Evolutionary conservation across 2,329 filamentous ascomycete genomes (phyloP).

Genomic region (Metarhizium album): DNA sequence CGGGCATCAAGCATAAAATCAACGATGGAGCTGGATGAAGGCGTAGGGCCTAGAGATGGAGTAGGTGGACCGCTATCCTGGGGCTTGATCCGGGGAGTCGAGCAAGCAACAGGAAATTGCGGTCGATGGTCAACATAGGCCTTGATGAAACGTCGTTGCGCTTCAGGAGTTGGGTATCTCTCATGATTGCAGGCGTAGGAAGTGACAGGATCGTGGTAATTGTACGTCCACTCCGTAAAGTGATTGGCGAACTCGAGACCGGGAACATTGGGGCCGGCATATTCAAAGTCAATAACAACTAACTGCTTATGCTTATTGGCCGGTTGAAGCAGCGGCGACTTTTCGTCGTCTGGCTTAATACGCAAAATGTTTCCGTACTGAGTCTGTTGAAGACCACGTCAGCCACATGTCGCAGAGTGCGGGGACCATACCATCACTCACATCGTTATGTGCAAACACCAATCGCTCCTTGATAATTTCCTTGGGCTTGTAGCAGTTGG

Average conservation of each 20-base stretch:
- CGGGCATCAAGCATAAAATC: slow-evolving; percentile 79
- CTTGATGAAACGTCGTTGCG: slow-evolving; percentile 76
- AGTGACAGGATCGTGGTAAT: slow-evolving; percentile 68
- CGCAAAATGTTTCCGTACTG: slow-evolving; percentile 98
- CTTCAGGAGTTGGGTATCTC: slow-evolving; percentile 65
- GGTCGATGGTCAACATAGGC: slow-evolving; percentile 80
- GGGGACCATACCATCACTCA: slow-evolving; percentile 33
- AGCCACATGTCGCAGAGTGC: background rate
- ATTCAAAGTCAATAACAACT: slow-evolving; percentile 97
- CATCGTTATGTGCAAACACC: slow-evolving; percentile 96
- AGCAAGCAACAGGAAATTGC: slow-evolving; percentile 44
- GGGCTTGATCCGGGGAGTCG: slow-evolving; percentile 39
- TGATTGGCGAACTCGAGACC: slow-evolving; percentile 95
- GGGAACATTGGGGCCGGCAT: slow-evolving; percentile 77
- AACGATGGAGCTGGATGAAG: slow-evolving; percentile 41
- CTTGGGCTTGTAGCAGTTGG: slow-evolving; percentile 57
- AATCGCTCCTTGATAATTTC: slow-evolving; percentile 61
- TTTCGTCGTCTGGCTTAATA: slow-evolving; percentile 51
- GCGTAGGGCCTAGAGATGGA: slow-evolving; percentile 25
- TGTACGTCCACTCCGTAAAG: slow-evolving; percentile 97
- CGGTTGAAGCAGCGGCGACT: slow-evolving; percentile 78
- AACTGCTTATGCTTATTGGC: slow-evolving; percentile 93
- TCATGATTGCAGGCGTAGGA: slow-evolving; percentile 58
- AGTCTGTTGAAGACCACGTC: slow-evolving; percentile 44
- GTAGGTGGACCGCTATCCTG: slow-evolving; percentile 28